Evolutionary conservation across 208 protist species (phyloP).

Genomic region (Leptomonas pyrrhocoris): DNA sequence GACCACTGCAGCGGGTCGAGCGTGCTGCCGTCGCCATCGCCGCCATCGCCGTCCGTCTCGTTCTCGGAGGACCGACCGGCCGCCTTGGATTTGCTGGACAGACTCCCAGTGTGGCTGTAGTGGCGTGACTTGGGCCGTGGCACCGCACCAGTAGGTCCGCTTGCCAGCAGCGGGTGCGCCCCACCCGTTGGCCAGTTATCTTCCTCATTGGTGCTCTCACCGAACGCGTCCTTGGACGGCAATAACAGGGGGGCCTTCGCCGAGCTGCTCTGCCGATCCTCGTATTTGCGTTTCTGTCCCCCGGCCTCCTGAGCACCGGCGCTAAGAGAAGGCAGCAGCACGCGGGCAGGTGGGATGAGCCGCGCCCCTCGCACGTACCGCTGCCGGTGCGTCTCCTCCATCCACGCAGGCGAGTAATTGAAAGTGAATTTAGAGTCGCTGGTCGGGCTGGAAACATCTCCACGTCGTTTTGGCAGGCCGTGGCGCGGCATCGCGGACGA

Average conservation of each 20-base stretch:
- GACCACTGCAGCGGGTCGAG: conserved; percentile 53
- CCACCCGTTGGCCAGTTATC: neutral
- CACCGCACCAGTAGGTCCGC: conserved; percentile 20
- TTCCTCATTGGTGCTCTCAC: neutral
- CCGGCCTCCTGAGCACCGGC: neutral
- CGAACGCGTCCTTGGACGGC: neutral
- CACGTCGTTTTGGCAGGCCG: neutral
- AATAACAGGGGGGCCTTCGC: neutral
- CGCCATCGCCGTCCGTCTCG: neutral
- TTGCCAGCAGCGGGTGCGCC: conserved; percentile 11
- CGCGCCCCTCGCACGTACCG: conserved; percentile 14
- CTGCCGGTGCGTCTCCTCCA: neutral
- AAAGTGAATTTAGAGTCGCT: neutral
- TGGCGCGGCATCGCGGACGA: neutral
- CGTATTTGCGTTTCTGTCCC: neutral
- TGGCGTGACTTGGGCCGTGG: conserved; percentile 22
- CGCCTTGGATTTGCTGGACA: neutral
- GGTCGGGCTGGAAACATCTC: neutral
- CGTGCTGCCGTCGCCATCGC: neutral
- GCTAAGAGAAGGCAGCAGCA: conserved; percentile 8
- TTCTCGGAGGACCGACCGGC: neutral
- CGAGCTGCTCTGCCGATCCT: neutral
- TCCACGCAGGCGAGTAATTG: neutral
- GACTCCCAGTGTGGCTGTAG: conserved; percentile 9
- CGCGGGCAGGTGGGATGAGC: conserved; percentile 10